Conservation (phyloP, 2,329 filamentous ascomycete species). For the Fonsecaea pugnacius region DNA sequence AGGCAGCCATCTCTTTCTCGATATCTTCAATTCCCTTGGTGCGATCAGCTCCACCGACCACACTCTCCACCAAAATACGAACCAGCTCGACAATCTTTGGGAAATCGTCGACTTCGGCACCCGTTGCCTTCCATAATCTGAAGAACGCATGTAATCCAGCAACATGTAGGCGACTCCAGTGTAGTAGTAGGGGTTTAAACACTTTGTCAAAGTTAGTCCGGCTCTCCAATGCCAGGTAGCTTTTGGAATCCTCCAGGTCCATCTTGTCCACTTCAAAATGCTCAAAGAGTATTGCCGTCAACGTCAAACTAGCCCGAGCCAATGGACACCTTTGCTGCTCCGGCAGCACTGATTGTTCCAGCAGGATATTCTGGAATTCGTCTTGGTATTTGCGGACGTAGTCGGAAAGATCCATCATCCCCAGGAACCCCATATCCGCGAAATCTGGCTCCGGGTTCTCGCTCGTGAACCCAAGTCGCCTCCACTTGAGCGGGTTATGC, state of each 20-base stretch:
- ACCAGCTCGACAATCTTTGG: constrained; percentile 91
- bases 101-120: constrained; percentile 83
- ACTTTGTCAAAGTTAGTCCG: constrained; percentile 80
- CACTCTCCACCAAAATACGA: constrained; percentile 85
- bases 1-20: constrained; percentile 84
- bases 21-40: constrained; percentile 84
- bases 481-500: constrained; percentile 91
- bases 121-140: constrained; percentile 87
- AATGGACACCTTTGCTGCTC: constrained; percentile 79
- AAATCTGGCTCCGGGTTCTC: constrained; percentile 89
- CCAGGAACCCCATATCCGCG: constrained; percentile 80
- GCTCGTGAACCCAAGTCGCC: constrained; percentile 84
- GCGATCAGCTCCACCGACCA: constrained; percentile 79
- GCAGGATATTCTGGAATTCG: constrained; percentile 83
- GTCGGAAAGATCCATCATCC: constrained; percentile 96
- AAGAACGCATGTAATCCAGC: constrained; percentile 86
- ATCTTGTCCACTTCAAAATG: constrained; percentile 92
- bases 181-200: constrained; percentile 83
- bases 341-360: constrained; percentile 82
- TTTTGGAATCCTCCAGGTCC: constrained; percentile 77
- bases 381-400: constrained; percentile 92
- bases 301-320: constrained; percentile 80
- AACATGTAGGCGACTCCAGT: constrained; percentile 90
- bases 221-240: constrained; percentile 74
- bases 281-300: constrained; percentile 88